Evolutionary conservation across 2,329 filamentous ascomycete genomes (phyloP).

Genomic region (Ilyonectria robusta): DNA sequence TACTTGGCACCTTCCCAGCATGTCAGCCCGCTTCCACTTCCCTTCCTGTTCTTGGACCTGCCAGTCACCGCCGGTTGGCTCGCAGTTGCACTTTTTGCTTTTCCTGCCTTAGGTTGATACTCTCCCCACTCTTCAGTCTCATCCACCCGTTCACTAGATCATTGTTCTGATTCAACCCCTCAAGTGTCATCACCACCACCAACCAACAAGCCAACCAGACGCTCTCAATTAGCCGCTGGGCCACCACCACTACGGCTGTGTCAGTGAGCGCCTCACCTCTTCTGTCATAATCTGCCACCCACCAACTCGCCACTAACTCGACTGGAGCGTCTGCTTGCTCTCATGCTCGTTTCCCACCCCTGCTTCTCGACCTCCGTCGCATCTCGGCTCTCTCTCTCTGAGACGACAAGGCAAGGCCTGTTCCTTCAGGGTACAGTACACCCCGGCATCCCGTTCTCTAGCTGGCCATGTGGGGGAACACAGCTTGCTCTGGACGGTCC

Average conservation of each 20-base stretch:
- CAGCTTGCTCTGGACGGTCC: conserved; percentile 4
- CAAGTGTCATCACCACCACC: conserved; percentile 33
- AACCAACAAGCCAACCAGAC: conserved; percentile 31
- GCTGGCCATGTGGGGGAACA: conserved; percentile 5
- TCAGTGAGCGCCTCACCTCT: not conserved
- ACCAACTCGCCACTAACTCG: not conserved
- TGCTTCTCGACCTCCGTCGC: conserved; percentile 6
- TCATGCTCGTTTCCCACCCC: not conserved
- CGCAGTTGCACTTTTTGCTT: not conserved
- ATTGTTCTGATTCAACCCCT: not conserved
- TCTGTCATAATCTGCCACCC: not conserved
- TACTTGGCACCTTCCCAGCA: not conserved
- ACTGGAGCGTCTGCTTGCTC: not conserved
- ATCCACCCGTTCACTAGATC: conserved; percentile 25
- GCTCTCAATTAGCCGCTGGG: not conserved
- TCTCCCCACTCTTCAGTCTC: not conserved
- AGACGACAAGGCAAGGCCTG: conserved; percentile 20
- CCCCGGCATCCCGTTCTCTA: not conserved
- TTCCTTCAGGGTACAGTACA: conserved; percentile 1
- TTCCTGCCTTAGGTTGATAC: not conserved
- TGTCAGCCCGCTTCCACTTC: not conserved
- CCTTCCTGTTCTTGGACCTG: not conserved
- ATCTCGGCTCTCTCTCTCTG: not conserved
- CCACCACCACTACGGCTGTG: not conserved
- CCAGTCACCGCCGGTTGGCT: not conserved